Percentiles rank a stretch among this genome's conserved stretches.
phyloP scores from a whole-genome alignment of 208 protist species.

The Blastocrithidia nonstop region DNA sequence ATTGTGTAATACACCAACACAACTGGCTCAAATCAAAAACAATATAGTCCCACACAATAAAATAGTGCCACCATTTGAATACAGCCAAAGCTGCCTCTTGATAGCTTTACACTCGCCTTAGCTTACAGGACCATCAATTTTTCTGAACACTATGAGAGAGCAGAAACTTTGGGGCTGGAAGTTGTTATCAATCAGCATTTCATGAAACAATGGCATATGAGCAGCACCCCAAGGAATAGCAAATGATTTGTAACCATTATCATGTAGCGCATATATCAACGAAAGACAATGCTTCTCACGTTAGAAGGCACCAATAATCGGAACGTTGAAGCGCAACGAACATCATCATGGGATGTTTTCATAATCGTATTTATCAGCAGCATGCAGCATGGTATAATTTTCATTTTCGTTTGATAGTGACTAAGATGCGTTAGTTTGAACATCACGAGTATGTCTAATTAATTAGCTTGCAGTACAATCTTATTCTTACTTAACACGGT shows the following conservation, averaged over 20 bases:
- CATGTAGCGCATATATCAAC: constrained; percentile 47
- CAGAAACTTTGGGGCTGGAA: constrained; percentile 58
- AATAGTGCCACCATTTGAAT: constrained; percentile 6
- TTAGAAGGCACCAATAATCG: constrained; percentile 42
- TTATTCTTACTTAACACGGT: no score
- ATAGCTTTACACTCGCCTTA: constrained; percentile 49
- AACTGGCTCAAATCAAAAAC: neutral
- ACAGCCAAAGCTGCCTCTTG: constrained; percentile 18
- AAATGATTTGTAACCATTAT: constrained; percentile 60
- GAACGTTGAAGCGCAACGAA: constrained; percentile 58
- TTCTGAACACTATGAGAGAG: constrained; percentile 38
- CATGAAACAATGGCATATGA: constrained; percentile 75
- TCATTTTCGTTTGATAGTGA: no score
- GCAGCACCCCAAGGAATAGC: constrained; percentile 72
- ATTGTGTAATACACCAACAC: neutral
- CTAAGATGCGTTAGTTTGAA: no score
- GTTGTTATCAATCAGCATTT: constrained; percentile 73
- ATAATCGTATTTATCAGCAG: constrained; percentile 79
- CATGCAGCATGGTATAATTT: constrained; percentile 70
- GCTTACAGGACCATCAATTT: constrained; percentile 48
- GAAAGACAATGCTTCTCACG: constrained; percentile 69
- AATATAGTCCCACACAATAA: constrained; percentile 6
- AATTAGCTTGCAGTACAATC: no score
- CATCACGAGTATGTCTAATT: no score
- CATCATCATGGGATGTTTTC: constrained; percentile 68